phyloP scores from a whole-genome alignment of 371 early-diverging fungal species.

The Mucor saturninus region DNA sequence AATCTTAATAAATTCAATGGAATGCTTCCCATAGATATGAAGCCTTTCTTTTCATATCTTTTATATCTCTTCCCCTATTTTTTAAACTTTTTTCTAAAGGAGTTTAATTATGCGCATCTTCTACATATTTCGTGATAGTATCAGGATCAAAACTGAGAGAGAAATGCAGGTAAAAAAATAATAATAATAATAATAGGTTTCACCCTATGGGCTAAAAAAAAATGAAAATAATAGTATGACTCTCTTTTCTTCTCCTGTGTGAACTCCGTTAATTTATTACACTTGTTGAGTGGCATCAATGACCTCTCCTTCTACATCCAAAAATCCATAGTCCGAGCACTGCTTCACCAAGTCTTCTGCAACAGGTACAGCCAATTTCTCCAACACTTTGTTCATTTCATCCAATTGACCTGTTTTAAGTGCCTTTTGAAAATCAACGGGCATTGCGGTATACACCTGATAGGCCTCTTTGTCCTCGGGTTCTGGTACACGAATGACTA shows the following conservation, averaged over 20 bases:
- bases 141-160: too few relatives aligned
- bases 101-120: too few relatives aligned
- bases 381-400: slow-evolving; percentile 82
- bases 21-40: neutral
- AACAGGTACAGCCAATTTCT: slow-evolving; percentile 66
- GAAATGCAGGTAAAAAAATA: too few relatives aligned
- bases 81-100: too few relatives aligned
- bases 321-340: slow-evolving; percentile 77
- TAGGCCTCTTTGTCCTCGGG: slow-evolving; percentile 55
- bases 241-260: too few relatives aligned
- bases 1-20: neutral
- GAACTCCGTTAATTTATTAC: neutral
- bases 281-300: slow-evolving; percentile 47
- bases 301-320: slow-evolving; percentile 65
- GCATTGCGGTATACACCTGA: slow-evolving; percentile 73
- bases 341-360: slow-evolving; percentile 77
- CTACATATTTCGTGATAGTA: too few relatives aligned
- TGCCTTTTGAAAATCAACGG: slow-evolving; percentile 76
- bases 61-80: too few relatives aligned
- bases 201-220: too few relatives aligned
- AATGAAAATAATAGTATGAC: too few relatives aligned
- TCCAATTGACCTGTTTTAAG: slow-evolving; percentile 78
- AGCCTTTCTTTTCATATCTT: too few relatives aligned
- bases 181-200: too few relatives aligned
- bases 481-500: slow-evolving; percentile 48